These are phyloP conservation scores for Talaromyces trachyspermus DNA, from an alignment of 495 filamentous ascomycete species.

Conservation along the genomic window DNA sequence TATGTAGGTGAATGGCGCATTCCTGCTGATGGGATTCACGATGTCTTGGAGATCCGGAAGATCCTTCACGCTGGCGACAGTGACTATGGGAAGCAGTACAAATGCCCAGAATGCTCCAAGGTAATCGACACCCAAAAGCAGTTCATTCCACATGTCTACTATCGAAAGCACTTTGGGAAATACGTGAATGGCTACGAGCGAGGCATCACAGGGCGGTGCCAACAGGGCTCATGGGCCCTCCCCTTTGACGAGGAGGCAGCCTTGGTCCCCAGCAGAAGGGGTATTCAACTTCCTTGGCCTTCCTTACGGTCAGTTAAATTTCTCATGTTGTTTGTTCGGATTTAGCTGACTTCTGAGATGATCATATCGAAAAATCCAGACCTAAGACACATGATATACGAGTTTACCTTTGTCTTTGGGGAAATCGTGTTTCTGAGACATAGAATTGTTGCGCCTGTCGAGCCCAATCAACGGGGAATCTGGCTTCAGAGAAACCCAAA, in stretches of 20 bases:
- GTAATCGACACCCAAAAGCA: background rate
- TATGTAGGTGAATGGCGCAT: background rate
- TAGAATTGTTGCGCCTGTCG: background rate
- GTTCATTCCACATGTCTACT: background rate
- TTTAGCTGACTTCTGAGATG: background rate
- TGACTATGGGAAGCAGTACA: constrained; percentile 1
- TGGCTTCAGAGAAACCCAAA: background rate
- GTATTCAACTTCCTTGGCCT: constrained; percentile 1
- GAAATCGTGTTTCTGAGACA: background rate
- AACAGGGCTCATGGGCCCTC: background rate
- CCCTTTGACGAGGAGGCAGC: constrained; percentile 2
- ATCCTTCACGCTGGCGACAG: background rate
- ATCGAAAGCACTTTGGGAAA: background rate
- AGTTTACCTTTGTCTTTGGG: background rate
- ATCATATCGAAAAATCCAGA: background rate
- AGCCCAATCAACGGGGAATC: background rate
- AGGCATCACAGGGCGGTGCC: background rate
- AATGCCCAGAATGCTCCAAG: background rate
- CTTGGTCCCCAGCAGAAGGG: background rate
- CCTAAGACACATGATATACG: background rate
- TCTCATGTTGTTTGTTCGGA: background rate
- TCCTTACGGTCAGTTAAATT: background rate
- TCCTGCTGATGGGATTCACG: constrained; percentile 3
- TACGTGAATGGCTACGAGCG: no score
- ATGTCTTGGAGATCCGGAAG: constrained; percentile 1